Evolutionary conservation across 805 yeast genomes (phyloP).

Genomic region (Hemisphaericaspora nanyangensis): DNA sequence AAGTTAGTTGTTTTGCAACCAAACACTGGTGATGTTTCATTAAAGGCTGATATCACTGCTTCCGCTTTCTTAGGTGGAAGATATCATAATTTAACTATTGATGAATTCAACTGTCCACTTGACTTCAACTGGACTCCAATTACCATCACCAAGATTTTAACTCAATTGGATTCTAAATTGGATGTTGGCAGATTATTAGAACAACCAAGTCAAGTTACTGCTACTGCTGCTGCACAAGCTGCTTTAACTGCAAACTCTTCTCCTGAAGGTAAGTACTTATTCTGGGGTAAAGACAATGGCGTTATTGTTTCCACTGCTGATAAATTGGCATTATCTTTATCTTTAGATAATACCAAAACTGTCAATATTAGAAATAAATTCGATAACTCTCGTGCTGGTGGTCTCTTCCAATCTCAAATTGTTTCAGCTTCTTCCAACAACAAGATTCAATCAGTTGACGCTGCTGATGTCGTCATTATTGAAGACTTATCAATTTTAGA

Average conservation of each 20-base stretch:
- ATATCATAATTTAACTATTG: constrained; percentile 35
- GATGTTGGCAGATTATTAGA: constrained; percentile 25
- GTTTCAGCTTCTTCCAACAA: constrained; percentile 21
- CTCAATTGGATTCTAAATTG: constrained; percentile 34
- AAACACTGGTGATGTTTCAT: constrained; percentile 25
- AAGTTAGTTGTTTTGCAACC: constrained; percentile 56
- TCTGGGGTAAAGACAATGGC: constrained; percentile 70
- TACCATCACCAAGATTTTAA: constrained; percentile 47
- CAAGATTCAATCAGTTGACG: constrained; percentile 34
- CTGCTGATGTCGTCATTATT: constrained; percentile 63
- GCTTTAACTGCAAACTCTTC: constrained; percentile 36
- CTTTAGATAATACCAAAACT: constrained; percentile 53
- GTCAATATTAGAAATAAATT: constrained; percentile 60
- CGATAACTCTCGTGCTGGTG: constrained; percentile 73
- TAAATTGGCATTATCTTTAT: constrained; percentile 63
- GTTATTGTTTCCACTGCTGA: constrained; percentile 53
- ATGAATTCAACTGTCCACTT: constrained; percentile 51
- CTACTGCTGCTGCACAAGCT: constrained; percentile 12
- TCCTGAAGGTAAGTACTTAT: constrained; percentile 44
- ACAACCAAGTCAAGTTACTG: constrained; percentile 7
- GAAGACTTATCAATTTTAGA: constrained; percentile 55
- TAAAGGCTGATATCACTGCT: constrained; percentile 72
- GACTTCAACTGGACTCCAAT: constrained; percentile 54
- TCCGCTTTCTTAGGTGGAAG: constrained; percentile 55
- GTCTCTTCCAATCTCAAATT: constrained; percentile 68